Base-by-base conservation (phyloP, 768 basidiomycete species). In the Mycena rebaudengoi region DNA sequence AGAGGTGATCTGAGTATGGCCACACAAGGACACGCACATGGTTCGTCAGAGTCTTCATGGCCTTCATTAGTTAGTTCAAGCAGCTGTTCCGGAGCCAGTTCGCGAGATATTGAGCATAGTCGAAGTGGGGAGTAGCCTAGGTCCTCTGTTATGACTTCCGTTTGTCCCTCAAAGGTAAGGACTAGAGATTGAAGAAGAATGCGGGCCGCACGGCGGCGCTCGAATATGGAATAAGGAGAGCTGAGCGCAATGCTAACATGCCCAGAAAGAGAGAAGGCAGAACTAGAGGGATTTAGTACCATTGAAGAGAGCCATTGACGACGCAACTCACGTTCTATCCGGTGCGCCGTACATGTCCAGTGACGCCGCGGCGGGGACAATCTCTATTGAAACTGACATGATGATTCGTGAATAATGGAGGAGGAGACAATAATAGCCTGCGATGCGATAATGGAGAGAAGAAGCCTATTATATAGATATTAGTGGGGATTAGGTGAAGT, bases 241-340 rank as follows among this genome's bases (percentile, higher is more conserved):
- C 85, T 79, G 30, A 96, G 68, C 0, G 87, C 82, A 54, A 97
- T 78, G 23, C 86, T 79, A 21, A 97, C 80, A 73, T 95, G 85
- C 4, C 95, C 96, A 10, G 94, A 91, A 44, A 98, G 83, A 11
- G 96, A 96, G 75, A 95, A 97, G 2, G 88, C 88, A 60, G 91
- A 89, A 60, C 95, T 98, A 68, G 7, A 43, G 4, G 20, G 26
- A 61, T 23, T 39, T 28, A 35, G 57, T 39, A 32, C 16, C 11
- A 30, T 39, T 18, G 18, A 25, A 32, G 10, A 16, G 30, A 14
- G 11, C 46, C 12, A 48, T 21, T 30, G 30, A 3, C 11, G 8
- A 55, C 14, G 16, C 7, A 26, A 56, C 91, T 78, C 73, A 94
- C 94, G 78, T 81, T 54, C 80, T 65, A 74, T 92, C 87, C 7